A percentile compares a stretch with the other conserved stretches of the same genome.
Conservation (phyloP, 306 rosid species). For the Acacia melanoxylon region DNA sequence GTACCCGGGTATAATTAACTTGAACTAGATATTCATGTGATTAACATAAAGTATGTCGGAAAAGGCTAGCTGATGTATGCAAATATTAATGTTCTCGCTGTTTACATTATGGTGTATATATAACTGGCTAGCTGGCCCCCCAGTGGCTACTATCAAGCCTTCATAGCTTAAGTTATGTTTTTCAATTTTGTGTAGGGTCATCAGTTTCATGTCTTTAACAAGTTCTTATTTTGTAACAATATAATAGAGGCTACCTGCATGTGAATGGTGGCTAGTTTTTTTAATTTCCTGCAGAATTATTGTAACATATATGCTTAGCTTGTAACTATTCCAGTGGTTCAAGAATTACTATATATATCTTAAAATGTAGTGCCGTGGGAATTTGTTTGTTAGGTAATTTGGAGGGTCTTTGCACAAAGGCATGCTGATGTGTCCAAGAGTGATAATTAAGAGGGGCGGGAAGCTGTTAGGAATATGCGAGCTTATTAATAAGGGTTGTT, state of each 20-base stretch:
- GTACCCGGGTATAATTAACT: not conserved
- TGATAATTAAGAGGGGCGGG: too few relatives aligned
- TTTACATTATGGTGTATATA: not conserved
- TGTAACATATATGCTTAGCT: too few relatives aligned
- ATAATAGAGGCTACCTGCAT: not conserved
- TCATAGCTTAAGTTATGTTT: not conserved
- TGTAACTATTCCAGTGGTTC: too few relatives aligned
- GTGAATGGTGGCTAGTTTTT: not conserved
- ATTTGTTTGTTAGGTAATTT: too few relatives aligned
- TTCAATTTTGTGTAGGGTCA: not conserved
- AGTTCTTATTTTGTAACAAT: not conserved
- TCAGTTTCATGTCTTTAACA: not conserved
- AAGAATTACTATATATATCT: too few relatives aligned
- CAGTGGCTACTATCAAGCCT: not conserved
- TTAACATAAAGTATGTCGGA: not conserved
- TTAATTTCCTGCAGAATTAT: too few relatives aligned
- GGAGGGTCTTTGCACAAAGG: too few relatives aligned
- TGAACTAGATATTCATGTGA: not conserved
- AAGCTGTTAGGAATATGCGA: too few relatives aligned
- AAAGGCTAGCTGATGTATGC: not conserved
- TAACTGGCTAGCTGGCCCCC: too few relatives aligned
- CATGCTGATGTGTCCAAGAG: too few relatives aligned
- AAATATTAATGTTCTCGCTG: not conserved
- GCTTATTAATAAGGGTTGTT: too few relatives aligned
- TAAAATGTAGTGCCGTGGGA: too few relatives aligned